Evolutionary conservation across 2,329 filamentous ascomycete genomes (phyloP).

Genomic region (Neonectria sp.): DNA sequence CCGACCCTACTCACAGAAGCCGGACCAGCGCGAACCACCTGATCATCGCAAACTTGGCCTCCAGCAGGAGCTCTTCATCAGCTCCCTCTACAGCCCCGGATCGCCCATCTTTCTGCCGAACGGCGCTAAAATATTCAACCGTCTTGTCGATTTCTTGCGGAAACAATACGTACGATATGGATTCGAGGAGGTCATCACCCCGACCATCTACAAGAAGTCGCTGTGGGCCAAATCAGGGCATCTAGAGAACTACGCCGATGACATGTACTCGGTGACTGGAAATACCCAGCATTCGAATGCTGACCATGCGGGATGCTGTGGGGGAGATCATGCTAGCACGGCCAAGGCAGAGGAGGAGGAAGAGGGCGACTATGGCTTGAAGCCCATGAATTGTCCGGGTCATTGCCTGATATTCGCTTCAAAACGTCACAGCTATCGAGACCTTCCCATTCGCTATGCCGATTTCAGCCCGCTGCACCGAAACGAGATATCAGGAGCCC

Average conservation of each 20-base stretch:
- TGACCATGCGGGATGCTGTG: conserved; percentile 49
- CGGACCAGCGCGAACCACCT: conserved; percentile 53
- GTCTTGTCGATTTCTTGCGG: conserved; percentile 84
- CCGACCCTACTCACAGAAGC: conserved; percentile 51
- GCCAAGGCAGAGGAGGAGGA: conserved; percentile 65
- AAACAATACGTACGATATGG: conserved; percentile 88
- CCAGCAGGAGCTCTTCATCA: conserved; percentile 84
- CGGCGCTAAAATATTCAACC: conserved; percentile 87
- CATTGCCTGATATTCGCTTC: conserved; percentile 89
- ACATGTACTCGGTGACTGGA: conserved; percentile 88
- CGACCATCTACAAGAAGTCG: conserved; percentile 91
- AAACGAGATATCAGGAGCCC: conserved; percentile 86
- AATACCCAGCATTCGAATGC: conserved; percentile 50
- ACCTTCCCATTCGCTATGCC: conserved; percentile 86
- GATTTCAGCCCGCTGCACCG: conserved; percentile 91
- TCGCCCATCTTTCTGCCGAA: conserved; percentile 89
- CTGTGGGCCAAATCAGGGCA: conserved; percentile 91
- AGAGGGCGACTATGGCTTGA: conserved; percentile 83
- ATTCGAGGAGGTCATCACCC: conserved; percentile 90
- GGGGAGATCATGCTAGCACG: conserved; percentile 45
- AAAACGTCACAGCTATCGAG: conserved; percentile 80
- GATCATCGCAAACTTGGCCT: conserved; percentile 74
- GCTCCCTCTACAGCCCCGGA: conserved; percentile 84
- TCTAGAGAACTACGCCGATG: conserved; percentile 90
- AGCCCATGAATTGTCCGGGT: conserved; percentile 94